Evolutionary conservation across 176 grass and related monocot species (phyloP).

Genomic region (Triticum urartu): DNA sequence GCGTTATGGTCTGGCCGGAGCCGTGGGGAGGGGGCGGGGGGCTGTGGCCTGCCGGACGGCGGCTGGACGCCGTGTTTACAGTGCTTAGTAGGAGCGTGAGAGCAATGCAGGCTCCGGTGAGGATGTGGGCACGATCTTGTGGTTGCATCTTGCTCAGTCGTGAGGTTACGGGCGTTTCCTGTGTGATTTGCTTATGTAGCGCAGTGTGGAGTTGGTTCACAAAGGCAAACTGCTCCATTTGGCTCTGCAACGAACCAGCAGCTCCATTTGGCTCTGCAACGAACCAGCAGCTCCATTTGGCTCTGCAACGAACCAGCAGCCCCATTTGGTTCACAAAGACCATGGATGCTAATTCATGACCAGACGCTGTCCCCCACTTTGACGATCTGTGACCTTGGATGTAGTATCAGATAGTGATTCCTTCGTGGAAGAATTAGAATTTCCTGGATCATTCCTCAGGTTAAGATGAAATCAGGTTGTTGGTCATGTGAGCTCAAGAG

Average conservation of each 20-base stretch:
- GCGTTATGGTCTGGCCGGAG: constrained; percentile 50
- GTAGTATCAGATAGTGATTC: not conserved
- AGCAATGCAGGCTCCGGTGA: constrained; percentile 18
- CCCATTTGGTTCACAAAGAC: not conserved
- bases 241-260: not conserved
- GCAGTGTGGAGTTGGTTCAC: constrained; percentile 28
- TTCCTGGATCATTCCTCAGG: not conserved
- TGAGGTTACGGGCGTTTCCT: not conserved
- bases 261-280: constrained; percentile 5
- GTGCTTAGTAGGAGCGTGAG: constrained; percentile 41
- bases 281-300: not conserved
- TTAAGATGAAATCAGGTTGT: not conserved
- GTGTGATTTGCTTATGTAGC: not conserved
- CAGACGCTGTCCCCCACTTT: not conserved
- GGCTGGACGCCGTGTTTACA: constrained; percentile 8
- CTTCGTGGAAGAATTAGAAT: not conserved
- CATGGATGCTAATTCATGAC: not conserved
- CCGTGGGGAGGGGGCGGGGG: not conserved
- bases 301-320: not conserved
- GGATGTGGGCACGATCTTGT: not conserved
- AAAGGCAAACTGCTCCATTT: constrained; percentile 31
- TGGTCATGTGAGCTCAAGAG: not conserved
- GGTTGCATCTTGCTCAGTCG: constrained; percentile 28
- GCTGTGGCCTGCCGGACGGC: constrained; percentile 19
- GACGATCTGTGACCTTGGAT: not conserved